Evolutionary conservation across 345 rosid species (phyloP), one percentile per base, ranked within the genome.

Genomic region (Moringa oleifera): DNA sequence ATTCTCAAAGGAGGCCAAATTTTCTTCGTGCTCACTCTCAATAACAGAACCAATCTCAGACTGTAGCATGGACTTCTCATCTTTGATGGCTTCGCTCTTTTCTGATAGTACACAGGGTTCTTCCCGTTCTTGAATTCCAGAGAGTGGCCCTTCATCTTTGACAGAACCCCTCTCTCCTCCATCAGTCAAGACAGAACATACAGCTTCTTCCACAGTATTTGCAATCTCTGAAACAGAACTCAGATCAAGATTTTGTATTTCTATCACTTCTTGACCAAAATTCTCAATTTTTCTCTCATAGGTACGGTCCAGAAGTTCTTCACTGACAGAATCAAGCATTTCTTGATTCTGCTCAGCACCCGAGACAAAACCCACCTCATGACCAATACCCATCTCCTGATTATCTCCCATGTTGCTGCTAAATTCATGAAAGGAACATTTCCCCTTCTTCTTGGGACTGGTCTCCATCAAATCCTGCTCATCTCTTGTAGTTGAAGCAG

Each of bases 261-360:
- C 72, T 37, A 45, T 24, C 59, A 68, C 50, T 41, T 63, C 51
- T 28, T 22, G 59, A 19, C 25, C 66, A 17, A 56, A 61, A 58
- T 0, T 57, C 21, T 51, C 67, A 28, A 54, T 37, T 53, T 63
- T 66, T 22, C 45, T 62, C 21, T 31, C 70, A 52, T 55, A 79
- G 53, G 23, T n/a, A 55, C 49, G 49, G 62, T 20, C 18, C 19
- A n/a, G n/a, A n/a, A n/a, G 58, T 36, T 66, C 63, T 65, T 20
- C 67, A 22, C 24, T 22, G 20, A 18, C 52, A 54, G 55, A 72
- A 63, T 23, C 61, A 28, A 41, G 6, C 22, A 41, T 20, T 61
- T 57, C 77, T 56, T n/a, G 71, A 65, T 57, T 69, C 23, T 77
- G 59, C 67, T 71, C 72, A 65, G 37, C 28, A 71, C 21, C 23